These are phyloP conservation scores for Penicillium verrucosum DNA, from an alignment of 2,329 filamentous ascomycete species.

Conservation along the genomic window DNA sequence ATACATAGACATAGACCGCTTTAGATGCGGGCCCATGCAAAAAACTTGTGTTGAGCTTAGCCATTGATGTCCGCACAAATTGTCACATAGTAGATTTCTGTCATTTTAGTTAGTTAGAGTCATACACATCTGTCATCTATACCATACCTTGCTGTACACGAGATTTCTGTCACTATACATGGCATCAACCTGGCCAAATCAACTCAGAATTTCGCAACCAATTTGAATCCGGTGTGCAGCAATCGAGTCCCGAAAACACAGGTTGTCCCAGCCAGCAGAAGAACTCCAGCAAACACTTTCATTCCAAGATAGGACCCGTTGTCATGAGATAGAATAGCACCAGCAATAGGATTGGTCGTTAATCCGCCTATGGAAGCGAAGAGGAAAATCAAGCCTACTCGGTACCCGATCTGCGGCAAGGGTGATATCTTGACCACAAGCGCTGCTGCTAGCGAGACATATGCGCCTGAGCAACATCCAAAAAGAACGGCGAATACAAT, in stretches of 20 bases:
- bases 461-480: constrained; percentile 63
- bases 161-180: too few species aligned
- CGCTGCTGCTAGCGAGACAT: constrained; percentile 58
- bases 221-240: background rate
- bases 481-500: constrained; percentile 57
- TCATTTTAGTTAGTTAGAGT: too few species aligned
- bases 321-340: constrained; percentile 54
- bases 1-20: too few species aligned
- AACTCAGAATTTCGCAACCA: background rate
- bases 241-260: background rate
- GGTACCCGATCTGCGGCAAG: constrained; percentile 63
- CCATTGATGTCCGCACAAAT: too few species aligned
- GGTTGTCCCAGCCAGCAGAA: constrained; percentile 41
- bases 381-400: constrained; percentile 61
- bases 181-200: background rate
- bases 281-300: constrained; percentile 63
- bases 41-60: too few species aligned
- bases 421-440: constrained; percentile 63
- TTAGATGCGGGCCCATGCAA: too few species aligned
- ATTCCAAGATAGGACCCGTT: constrained; percentile 56
- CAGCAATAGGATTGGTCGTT: constrained; percentile 64
- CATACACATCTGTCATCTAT: too few species aligned
- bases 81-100: too few species aligned
- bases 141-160: too few species aligned
- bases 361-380: constrained; percentile 61